These are phyloP conservation scores for Begonia peltatifolia DNA, from an alignment of 306 rosid genomes.

Conservation along the genomic window DNA sequence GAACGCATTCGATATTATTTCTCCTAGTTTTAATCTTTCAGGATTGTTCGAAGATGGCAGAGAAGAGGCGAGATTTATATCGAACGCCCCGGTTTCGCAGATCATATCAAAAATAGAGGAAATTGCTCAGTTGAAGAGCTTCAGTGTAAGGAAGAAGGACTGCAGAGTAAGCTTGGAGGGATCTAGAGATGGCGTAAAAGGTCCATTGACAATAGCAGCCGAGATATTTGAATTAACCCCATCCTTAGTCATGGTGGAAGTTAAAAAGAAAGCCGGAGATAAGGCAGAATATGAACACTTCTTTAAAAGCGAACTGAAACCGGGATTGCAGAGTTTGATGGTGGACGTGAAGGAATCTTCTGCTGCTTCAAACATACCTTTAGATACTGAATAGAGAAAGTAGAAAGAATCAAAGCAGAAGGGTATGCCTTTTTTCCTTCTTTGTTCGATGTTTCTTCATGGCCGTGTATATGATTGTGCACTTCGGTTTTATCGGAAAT, in stretches of 20 bases:
- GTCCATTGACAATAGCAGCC: slow-evolving; percentile 78
- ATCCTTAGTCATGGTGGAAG: slow-evolving; percentile 67
- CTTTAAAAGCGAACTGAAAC: slow-evolving; percentile 47
- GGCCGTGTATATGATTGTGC: too few relatives aligned
- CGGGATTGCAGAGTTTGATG: slow-evolving; percentile 49
- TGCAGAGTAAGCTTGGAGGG: slow-evolving; percentile 86
- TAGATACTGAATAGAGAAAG: slow-evolving; percentile 14
- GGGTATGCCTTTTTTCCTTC: slow-evolving; percentile 15
- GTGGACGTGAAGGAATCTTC: slow-evolving; percentile 21
- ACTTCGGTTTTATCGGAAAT: too few relatives aligned
- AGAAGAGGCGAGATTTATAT: slow-evolving; percentile 60
- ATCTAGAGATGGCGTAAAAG: slow-evolving; percentile 56
- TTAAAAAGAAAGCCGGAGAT: slow-evolving; percentile 84
- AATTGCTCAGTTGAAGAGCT: slow-evolving; percentile 59
- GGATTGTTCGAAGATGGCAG: slow-evolving; percentile 83
- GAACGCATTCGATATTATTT: slow-evolving; percentile 83
- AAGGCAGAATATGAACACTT: slow-evolving; percentile 60
- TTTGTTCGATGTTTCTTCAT: too few relatives aligned
- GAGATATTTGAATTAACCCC: slow-evolving; percentile 84
- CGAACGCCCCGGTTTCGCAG: slow-evolving; percentile 51
- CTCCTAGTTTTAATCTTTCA: slow-evolving; percentile 65
- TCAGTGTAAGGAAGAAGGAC: slow-evolving; percentile 77
- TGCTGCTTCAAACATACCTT: slow-evolving; percentile 20
- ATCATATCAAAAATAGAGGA: slow-evolving; percentile 81
- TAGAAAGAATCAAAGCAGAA: slow-evolving; percentile 8